These are phyloP conservation scores for Pelagophyceae sp. DNA, from an alignment of 352 stramenopile genomes.

Conservation along the genomic window DNA sequence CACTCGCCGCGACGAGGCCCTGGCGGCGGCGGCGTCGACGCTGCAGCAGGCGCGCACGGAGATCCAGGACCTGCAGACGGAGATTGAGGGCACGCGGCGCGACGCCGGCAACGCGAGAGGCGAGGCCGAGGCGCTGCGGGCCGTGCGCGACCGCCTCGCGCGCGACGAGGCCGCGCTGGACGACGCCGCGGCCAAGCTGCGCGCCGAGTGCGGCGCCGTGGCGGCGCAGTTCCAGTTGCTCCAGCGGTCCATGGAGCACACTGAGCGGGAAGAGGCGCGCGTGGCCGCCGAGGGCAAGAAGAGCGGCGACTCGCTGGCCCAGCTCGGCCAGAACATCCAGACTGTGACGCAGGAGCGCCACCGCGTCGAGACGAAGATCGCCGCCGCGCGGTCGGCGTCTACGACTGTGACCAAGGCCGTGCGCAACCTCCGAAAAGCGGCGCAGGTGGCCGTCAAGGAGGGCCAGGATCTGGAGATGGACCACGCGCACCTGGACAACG, in stretches of 20 bases:
- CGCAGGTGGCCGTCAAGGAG: slow-evolving; percentile 37
- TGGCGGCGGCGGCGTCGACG: slow-evolving; percentile 69
- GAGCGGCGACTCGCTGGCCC: slow-evolving; percentile 33
- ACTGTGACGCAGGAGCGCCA: slow-evolving; percentile 72
- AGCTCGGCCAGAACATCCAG: slow-evolving; percentile 62
- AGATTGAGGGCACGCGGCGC: slow-evolving; percentile 69
- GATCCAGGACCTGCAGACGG: slow-evolving; percentile 59
- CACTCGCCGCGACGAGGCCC: slow-evolving; percentile 74
- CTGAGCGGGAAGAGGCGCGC: slow-evolving; percentile 62
- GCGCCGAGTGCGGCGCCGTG: slow-evolving; percentile 38
- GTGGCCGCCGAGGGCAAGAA: slow-evolving; percentile 51
- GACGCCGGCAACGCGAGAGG: slow-evolving; percentile 66
- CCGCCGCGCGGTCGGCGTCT: slow-evolving; percentile 64
- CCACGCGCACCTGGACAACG: slow-evolving; percentile 71
- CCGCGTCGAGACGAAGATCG: slow-evolving; percentile 69
- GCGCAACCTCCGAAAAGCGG: slow-evolving; percentile 67
- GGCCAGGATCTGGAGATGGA: slow-evolving; percentile 72
- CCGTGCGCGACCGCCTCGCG: slow-evolving; percentile 70
- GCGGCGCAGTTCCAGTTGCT: slow-evolving; percentile 62
- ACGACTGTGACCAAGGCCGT: slow-evolving; percentile 74
- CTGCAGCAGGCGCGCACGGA: slow-evolving; percentile 70
- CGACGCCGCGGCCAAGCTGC: slow-evolving; percentile 60
- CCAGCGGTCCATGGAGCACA: slow-evolving; percentile 70
- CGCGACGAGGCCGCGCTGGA: slow-evolving; percentile 43
- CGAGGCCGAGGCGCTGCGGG: slow-evolving; percentile 66